Base-by-base conservation (phyloP, 2,329 filamentous ascomycete genomes). In the Coniella vitis region DNA sequence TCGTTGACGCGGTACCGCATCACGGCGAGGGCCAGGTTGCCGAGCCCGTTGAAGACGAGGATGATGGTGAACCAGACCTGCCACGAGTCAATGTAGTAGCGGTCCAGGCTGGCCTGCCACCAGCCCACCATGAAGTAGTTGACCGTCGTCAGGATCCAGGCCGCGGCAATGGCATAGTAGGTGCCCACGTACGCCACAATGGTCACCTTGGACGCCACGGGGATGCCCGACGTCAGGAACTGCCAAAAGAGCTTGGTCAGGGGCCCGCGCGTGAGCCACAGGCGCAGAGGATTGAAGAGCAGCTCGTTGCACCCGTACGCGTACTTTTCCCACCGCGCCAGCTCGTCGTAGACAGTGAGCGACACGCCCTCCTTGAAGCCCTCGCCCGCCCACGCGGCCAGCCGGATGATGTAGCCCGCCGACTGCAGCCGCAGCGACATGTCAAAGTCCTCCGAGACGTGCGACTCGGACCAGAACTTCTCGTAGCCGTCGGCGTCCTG, bases 271-370 rank as follows among this genome's bases (percentile, higher is more conserved):
- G 75, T 81, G 38, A 81, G 64, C 87, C 87, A 91, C 57, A 80
- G 81, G 52, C 78, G 76, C 52, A 91, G 71, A 3, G 87, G 87
- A 61, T 91, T 78, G 71, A 93, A 91, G 49, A 91, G 74, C 49
- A 91, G 73, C 69, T 90, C 87, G 63, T 86, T 87, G 67, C 87
- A 90, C 34, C 87, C 86, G 59, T 89, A 90, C 3, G 87, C 87
- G 62, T 90, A 90, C 67, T 91, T 91, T 62, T 91, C 87, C 87
- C 87, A 91, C 49, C 87, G 83, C 2, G 86, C 84, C 52, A 91
- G 73, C 65, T 91, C 87, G 65, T 91, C 87, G 61, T 91, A 90
- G 9, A 91, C 86, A 0, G 87, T 91, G 49, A 91, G 71, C 1
- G 87, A 90, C 47, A 91, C 87, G 55, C 87, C 87, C 63, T 91